Evolutionary conservation across 306 rosid genomes (phyloP).

Genomic region (Lupinus albus): DNA sequence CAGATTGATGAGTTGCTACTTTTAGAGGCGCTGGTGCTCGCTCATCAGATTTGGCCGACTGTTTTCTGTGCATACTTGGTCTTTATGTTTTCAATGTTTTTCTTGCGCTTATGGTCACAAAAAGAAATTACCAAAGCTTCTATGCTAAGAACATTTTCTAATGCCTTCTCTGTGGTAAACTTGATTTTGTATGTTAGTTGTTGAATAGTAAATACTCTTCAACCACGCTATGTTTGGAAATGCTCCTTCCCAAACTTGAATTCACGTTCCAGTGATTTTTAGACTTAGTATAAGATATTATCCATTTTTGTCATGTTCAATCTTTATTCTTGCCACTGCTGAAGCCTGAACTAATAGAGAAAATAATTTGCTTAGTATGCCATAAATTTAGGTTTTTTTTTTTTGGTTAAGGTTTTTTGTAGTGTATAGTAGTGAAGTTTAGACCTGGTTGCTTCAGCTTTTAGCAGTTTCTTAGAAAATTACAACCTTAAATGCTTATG

Average conservation of each 20-base stretch:
- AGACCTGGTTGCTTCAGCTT: background rate
- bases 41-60: slow-evolving; percentile 28
- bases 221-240: slow-evolving; percentile 21
- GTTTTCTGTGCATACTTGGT: slow-evolving; percentile 36
- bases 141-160: slow-evolving; percentile 23
- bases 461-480: background rate
- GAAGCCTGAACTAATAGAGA: background rate
- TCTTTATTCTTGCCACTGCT: background rate
- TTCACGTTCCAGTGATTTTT: background rate
- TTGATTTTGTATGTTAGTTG: slow-evolving; percentile 2
- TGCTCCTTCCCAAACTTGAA: background rate
- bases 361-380: background rate
- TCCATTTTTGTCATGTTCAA: background rate
- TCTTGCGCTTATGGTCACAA: slow-evolving; percentile 17
- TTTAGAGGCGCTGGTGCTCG: slow-evolving; percentile 54
- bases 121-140: slow-evolving; percentile 22
- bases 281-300: background rate
- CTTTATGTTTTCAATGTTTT: slow-evolving; percentile 27
- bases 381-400: background rate
- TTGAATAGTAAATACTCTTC: slow-evolving; percentile 6
- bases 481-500: background rate
- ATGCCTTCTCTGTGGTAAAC: slow-evolving; percentile 14
- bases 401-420: no score
- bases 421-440: no score
- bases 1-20: slow-evolving; percentile 48